Evolutionary conservation across 2,329 filamentous ascomycete genomes (phyloP).

Genomic region (Fusarium nematophilum): DNA sequence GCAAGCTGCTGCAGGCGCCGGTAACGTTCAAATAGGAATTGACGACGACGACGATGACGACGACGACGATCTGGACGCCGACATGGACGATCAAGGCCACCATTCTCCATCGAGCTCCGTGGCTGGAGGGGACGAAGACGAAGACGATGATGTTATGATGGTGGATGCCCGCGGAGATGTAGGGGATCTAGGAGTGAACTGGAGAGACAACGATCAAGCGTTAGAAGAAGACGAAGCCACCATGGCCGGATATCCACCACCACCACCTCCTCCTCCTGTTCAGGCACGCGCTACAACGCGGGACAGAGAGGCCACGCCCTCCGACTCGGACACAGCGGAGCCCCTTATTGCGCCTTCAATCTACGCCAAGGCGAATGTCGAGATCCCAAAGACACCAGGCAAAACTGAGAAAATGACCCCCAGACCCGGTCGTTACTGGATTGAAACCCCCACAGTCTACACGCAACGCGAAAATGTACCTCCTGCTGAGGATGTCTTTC

Average conservation of each 20-base stretch:
- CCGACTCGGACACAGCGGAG: conserved; percentile 76
- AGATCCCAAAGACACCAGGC: conserved; percentile 86
- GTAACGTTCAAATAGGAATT: conserved; percentile 45
- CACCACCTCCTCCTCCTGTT: conserved; percentile 71
- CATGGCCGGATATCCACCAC: conserved; percentile 77
- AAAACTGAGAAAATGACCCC: conserved; percentile 61
- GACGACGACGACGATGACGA: conserved; percentile 49
- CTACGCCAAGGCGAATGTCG: conserved; percentile 72
- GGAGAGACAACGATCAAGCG: conserved; percentile 70
- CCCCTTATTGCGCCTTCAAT: conserved; percentile 71
- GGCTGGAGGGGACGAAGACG: conserved; percentile 57
- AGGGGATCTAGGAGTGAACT: conserved; percentile 61
- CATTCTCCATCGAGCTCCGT: conserved; percentile 48
- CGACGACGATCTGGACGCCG: conserved; percentile 58
- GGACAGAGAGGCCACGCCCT: conserved; percentile 74
- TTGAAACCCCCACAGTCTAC: conserved; percentile 80
- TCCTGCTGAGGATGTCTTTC: conserved; percentile 86
- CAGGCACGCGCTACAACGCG: conserved; percentile 54
- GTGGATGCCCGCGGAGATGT: conserved; percentile 61
- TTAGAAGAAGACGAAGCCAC: conserved; percentile 83
- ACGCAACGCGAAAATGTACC: conserved; percentile 71
- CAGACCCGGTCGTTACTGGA: conserved; percentile 85
- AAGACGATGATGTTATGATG: conserved; percentile 70
- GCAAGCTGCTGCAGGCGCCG: conserved; percentile 48
- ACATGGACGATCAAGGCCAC: conserved; percentile 53